These are phyloP conservation scores for Inga oerstediana DNA, from an alignment of 306 rosid species.

Conservation along the genomic window DNA sequence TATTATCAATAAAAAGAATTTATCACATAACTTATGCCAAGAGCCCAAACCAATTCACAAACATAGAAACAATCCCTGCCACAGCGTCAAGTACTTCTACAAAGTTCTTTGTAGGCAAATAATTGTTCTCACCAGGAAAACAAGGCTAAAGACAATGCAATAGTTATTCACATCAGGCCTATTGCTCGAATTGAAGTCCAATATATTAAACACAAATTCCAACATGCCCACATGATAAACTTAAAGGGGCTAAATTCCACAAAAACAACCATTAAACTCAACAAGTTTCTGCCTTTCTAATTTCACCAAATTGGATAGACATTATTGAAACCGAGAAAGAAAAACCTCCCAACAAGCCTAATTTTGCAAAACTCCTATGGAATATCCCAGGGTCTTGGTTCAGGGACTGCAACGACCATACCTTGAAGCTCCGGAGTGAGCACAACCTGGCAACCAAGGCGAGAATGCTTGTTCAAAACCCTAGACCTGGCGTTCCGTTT, in stretches of 20 bases:
- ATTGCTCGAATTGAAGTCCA: constrained; percentile 17
- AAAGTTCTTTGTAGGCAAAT: not conserved
- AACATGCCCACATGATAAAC: not conserved
- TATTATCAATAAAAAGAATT: not conserved
- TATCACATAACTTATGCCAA: not conserved
- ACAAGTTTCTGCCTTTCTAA: constrained; percentile 16
- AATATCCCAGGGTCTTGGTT: constrained; percentile 92
- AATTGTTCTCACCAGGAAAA: not conserved
- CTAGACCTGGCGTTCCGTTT: constrained; percentile 66
- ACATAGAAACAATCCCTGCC: not conserved
- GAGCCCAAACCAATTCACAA: not conserved
- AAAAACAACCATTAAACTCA: constrained; percentile 13
- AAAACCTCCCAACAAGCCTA: not conserved
- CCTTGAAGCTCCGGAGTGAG: constrained; percentile 84
- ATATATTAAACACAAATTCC: constrained; percentile 10
- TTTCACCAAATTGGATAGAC: not conserved
- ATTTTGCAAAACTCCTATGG: constrained; percentile 37
- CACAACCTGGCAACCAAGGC: constrained; percentile 91
- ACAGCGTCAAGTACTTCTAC: not conserved
- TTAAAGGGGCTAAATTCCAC: not conserved
- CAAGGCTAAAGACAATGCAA: not conserved
- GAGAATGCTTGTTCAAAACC: constrained; percentile 77
- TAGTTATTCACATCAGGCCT: constrained; percentile 33
- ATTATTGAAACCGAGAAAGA: constrained; percentile 25
- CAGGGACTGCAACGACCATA: constrained; percentile 92